These are phyloP conservation scores for Posidonia australis DNA, from an alignment of 106 monocot species.

Conservation along the genomic window DNA sequence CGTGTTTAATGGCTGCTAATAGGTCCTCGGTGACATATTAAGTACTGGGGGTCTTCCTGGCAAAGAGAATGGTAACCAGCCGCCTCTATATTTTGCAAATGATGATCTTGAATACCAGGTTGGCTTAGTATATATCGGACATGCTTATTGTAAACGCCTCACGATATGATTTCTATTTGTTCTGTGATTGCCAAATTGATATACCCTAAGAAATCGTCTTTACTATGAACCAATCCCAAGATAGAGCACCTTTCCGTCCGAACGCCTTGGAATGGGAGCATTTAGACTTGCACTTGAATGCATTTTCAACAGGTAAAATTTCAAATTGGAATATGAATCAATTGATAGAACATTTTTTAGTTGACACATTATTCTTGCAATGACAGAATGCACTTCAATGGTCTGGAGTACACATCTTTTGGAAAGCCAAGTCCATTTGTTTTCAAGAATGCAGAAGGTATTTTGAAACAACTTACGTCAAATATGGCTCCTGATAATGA, in stretches of 20 bases:
- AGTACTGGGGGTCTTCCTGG: conserved; percentile 78
- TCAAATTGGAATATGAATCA: neutral
- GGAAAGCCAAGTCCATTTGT: conserved; percentile 90
- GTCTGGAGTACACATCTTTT: conserved; percentile 66
- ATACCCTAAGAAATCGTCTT: neutral
- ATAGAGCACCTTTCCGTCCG: conserved; percentile 78
- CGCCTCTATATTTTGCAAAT: conserved; percentile 84
- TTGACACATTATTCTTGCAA: too few relatives aligned
- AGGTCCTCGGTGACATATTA: conserved; percentile 93
- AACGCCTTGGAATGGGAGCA: conserved; percentile 98
- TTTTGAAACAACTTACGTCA: conserved; percentile 39
- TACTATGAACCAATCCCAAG: conserved; percentile 8
- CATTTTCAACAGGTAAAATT: conserved; percentile 65
- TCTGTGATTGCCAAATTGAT: neutral
- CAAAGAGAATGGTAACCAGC: conserved; percentile 54
- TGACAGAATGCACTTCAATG: conserved; percentile 38
- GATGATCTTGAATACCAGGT: conserved; percentile 99
- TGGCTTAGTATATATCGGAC: neutral
- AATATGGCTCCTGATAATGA: conserved; percentile 8
- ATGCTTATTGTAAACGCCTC: too few relatives aligned
- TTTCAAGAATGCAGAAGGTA: conserved; percentile 72
- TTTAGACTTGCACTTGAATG: conserved; percentile 87
- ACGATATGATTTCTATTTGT: too few relatives aligned
- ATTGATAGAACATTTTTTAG: neutral
- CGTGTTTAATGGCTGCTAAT: conserved; percentile 1